phyloP scores from a whole-genome alignment of 2,329 filamentous ascomycete species.

The Fusarium sp. region DNA sequence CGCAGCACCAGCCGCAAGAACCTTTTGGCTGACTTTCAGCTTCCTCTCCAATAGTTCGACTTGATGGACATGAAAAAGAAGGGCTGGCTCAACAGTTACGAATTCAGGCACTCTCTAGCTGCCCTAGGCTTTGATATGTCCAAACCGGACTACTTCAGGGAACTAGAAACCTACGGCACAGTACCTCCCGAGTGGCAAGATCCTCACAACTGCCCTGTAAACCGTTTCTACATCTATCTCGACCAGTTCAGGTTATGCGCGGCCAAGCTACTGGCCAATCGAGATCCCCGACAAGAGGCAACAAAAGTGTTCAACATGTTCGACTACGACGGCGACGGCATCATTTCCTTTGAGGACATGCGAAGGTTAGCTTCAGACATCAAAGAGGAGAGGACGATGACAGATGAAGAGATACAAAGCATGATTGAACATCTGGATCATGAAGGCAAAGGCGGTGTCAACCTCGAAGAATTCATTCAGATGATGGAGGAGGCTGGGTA shows the following conservation, averaged over 20 bases:
- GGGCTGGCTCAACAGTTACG: constrained; percentile 95
- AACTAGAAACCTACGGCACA: constrained; percentile 86
- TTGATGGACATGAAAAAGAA: constrained; percentile 98
- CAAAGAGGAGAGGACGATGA: constrained; percentile 83
- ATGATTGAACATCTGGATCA: constrained; percentile 99
- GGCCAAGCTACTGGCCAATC: constrained; percentile 83
- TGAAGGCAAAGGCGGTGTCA: constrained; percentile 88
- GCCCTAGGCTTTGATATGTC: constrained; percentile 94
- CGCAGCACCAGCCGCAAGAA: constrained; percentile 4
- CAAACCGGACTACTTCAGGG: constrained; percentile 85
- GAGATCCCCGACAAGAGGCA: constrained; percentile 93
- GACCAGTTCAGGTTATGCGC: constrained; percentile 78
- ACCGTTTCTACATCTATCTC: constrained; percentile 66
- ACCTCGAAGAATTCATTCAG: constrained; percentile 78
- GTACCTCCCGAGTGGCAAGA: constrained; percentile 73
- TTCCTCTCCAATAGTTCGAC: constrained; percentile 75
- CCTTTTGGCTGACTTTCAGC: constrained; percentile 33
- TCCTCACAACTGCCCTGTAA: constrained; percentile 60
- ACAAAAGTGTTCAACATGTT: constrained; percentile 93
- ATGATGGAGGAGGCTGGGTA: constrained; percentile 68
- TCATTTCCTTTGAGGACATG: constrained; percentile 91
- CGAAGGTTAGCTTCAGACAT: constrained; percentile 90
- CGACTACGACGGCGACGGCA: constrained; percentile 91
- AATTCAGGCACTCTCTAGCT: constrained; percentile 96
- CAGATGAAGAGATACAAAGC: constrained; percentile 91